Conservation (phyloP, 192 early-diverging fungal genomes). For the Radiomyces spectabilis region DNA sequence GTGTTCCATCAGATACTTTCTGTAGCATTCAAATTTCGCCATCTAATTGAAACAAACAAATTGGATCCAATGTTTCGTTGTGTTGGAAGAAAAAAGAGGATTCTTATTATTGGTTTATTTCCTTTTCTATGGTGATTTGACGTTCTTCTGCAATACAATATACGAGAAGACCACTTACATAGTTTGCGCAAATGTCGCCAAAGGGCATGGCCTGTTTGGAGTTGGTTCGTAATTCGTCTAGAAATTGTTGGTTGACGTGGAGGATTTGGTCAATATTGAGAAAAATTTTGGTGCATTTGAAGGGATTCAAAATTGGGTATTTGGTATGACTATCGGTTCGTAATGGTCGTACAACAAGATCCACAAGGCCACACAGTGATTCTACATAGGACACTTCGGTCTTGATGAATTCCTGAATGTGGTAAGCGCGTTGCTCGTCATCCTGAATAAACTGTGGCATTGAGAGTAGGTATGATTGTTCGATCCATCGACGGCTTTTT, state of each 20-base stretch:
- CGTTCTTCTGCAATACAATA: too few relatives aligned
- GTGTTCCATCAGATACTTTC: conserved; percentile 56
- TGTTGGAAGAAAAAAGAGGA: background rate
- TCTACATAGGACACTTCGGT: conserved; percentile 60
- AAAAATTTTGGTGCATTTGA: conserved; percentile 51
- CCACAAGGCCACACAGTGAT: conserved; percentile 42
- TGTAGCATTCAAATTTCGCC: conserved; percentile 52
- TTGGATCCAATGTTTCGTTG: background rate
- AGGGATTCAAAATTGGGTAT: conserved; percentile 47
- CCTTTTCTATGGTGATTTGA: background rate
- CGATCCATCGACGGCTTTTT: background rate
- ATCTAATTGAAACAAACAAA: conserved; percentile 31
- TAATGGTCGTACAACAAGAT: conserved; percentile 47
- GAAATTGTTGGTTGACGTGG: conserved; percentile 44
- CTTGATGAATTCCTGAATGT: conserved; percentile 50
- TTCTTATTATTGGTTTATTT: background rate
- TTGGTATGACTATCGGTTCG: conserved; percentile 34
- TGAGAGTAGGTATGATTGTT: background rate
- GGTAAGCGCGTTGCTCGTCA: conserved; percentile 37
- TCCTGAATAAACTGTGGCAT: background rate
- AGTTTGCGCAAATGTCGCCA: conserved; percentile 29
- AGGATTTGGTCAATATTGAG: conserved; percentile 52
- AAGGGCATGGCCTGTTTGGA: conserved; percentile 27
- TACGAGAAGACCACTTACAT: conserved; percentile 8
- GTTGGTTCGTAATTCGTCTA: conserved; percentile 38